Evolutionary conservation across 768 basidiomycete genomes (phyloP).

Genomic region (Xanthoconium stramineum): DNA sequence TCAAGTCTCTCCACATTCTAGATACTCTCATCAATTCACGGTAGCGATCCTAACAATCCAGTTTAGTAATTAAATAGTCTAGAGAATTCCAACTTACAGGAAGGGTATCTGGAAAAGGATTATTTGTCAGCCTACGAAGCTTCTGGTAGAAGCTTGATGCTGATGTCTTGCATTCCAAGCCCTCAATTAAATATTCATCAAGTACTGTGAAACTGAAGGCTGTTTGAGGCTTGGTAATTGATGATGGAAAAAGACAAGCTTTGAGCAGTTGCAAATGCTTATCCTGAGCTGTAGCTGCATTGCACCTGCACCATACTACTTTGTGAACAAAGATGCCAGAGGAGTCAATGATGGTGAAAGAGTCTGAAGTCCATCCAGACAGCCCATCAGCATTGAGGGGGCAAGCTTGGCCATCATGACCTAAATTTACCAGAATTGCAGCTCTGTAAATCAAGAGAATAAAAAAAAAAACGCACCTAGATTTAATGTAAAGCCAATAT

Average conservation of each 20-base stretch:
- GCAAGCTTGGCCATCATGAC: background rate
- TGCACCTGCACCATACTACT: background rate
- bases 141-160: background rate
- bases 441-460: background rate
- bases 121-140: background rate
- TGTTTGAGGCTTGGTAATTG: constrained; percentile 4
- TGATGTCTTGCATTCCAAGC: constrained; percentile 13
- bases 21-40: background rate
- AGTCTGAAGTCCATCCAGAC: background rate
- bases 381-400: background rate
- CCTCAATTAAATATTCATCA: constrained; percentile 18
- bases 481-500: background rate
- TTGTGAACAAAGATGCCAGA: background rate
- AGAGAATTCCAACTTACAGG: background rate
- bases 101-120: background rate
- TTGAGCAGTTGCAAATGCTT: constrained; percentile 14
- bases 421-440: background rate
- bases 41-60: background rate
- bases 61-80: background rate
- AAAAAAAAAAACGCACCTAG: background rate
- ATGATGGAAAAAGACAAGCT: constrained; percentile 12
- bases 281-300: background rate
- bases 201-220: constrained; percentile 24
- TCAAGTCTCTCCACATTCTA: background rate
- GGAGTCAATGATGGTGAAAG: background rate